Conservation (phyloP, 305 asterid genomes). For the Rubia balearica region DNA sequence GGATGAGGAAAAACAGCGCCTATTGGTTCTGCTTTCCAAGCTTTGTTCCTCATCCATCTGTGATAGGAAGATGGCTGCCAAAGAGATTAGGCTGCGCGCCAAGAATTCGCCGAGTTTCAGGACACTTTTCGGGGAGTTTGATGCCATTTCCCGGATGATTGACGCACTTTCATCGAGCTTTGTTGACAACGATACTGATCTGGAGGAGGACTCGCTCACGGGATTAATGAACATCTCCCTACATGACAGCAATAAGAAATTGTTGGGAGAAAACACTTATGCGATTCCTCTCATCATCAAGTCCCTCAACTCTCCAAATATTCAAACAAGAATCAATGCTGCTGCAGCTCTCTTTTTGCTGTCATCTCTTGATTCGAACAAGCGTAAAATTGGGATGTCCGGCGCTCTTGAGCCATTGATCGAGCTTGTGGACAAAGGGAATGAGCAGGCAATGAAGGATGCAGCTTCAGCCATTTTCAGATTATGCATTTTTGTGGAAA, state of each 20-base stretch:
- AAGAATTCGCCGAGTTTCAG: conserved; percentile 24
- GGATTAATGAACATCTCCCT: too few species aligned
- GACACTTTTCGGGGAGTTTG: conserved; percentile 31
- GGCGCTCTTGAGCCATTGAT: conserved; percentile 42
- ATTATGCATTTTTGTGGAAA: conserved; percentile 34
- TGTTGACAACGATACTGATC: too few species aligned
- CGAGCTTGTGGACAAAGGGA: conserved; percentile 35
- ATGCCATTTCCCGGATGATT: conserved; percentile 28
- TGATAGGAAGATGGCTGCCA: conserved; percentile 31
- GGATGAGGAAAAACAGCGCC: conserved; percentile 1
- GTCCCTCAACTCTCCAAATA: conserved; percentile 13
- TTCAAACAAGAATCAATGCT: conserved; percentile 31
- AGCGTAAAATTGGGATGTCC: conserved; percentile 21
- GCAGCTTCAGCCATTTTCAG: conserved; percentile 35
- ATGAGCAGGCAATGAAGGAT: conserved; percentile 29
- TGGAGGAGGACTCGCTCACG: too few species aligned
- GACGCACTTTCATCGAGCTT: conserved; percentile 15
- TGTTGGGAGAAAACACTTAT: too few species aligned
- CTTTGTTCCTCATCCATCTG: conserved; percentile 25
- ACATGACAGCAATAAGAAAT: too few species aligned
- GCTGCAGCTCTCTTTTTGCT: conserved; percentile 37
- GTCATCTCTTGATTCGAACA: conserved; percentile 39
- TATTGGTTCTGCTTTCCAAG: conserved; percentile 24
- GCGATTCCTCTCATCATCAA: too few species aligned
- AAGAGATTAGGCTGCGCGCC: conserved; percentile 36